A percentile compares a stretch with the other conserved stretches of the same genome.
phyloP scores from a whole-genome alignment of 129 eudicot genomes.

The Gnaphalium uliginosum region DNA sequence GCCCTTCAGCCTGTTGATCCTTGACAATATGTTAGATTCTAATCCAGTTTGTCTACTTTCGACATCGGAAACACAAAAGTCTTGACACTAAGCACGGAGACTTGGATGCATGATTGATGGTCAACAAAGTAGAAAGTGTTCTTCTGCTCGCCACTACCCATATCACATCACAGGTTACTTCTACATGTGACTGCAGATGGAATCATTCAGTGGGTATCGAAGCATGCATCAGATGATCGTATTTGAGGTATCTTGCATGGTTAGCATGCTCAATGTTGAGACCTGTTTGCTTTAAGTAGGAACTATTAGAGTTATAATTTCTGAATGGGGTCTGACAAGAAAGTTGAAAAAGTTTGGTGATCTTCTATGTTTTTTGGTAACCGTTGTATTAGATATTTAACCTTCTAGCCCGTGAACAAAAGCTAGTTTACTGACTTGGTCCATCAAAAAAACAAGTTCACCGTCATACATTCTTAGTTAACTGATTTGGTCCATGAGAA shows the following conservation, averaged over 20 bases:
- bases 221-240: neutral
- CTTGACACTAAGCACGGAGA: conserved; percentile 34
- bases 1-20: conserved; percentile 21
- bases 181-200: neutral
- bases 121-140: conserved; percentile 3
- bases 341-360: neutral
- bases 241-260: conserved; percentile 12
- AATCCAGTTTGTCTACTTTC: conserved; percentile 62
- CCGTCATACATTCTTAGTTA: neutral
- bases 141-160: neutral
- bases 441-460: neutral
- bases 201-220: neutral
- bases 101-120: conserved; percentile 19
- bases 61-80: conserved; percentile 29
- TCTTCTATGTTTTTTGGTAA: neutral
- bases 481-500: neutral
- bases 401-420: neutral
- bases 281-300: neutral
- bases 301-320: neutral
- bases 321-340: neutral
- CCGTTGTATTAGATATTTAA: neutral
- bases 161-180: neutral
- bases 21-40: conserved; percentile 56
- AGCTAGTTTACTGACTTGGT: neutral
- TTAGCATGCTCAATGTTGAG: neutral